phyloP scores from a whole-genome alignment of 2,329 filamentous ascomycete species.

The Beauveria varroae region DNA sequence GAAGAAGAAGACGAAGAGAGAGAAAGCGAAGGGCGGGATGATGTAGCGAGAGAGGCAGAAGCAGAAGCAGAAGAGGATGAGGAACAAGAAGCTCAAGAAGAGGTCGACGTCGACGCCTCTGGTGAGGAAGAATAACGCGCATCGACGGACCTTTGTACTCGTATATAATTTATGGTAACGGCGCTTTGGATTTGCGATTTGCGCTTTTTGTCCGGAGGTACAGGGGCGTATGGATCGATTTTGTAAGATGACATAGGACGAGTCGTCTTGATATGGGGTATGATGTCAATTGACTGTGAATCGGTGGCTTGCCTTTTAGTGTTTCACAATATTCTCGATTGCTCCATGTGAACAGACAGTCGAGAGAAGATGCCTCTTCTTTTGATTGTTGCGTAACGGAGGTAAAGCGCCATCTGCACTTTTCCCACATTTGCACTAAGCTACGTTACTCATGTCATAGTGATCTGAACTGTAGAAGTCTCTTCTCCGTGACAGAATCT shows the following conservation, averaged over 20 bases:
- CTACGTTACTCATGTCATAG: not conserved
- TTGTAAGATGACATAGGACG: not conserved
- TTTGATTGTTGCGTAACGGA: no score
- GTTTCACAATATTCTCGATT: not conserved
- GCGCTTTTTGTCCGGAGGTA: not conserved
- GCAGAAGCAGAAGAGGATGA: not conserved
- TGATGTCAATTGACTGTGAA: slow-evolving; percentile 1
- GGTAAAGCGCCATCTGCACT: no score
- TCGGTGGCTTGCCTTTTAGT: not conserved
- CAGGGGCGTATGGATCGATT: not conserved
- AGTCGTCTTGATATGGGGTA: not conserved
- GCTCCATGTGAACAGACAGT: not conserved
- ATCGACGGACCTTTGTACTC: not conserved
- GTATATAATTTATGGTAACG: not conserved
- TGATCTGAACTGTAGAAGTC: no score
- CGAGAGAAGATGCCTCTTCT: no score
- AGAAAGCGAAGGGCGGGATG: not conserved
- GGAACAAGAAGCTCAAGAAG: not conserved
- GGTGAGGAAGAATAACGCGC: slow-evolving; percentile 24
- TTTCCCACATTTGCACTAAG: no score
- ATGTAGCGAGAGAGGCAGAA: not conserved
- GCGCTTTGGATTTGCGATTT: slow-evolving; percentile 6
- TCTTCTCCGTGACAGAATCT: no score
- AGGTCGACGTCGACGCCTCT: slow-evolving; percentile 27
- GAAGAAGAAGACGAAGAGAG: not conserved